Conservation (phyloP, 352 stramenopile species). For the Pythium pectinolyticum region DNA sequence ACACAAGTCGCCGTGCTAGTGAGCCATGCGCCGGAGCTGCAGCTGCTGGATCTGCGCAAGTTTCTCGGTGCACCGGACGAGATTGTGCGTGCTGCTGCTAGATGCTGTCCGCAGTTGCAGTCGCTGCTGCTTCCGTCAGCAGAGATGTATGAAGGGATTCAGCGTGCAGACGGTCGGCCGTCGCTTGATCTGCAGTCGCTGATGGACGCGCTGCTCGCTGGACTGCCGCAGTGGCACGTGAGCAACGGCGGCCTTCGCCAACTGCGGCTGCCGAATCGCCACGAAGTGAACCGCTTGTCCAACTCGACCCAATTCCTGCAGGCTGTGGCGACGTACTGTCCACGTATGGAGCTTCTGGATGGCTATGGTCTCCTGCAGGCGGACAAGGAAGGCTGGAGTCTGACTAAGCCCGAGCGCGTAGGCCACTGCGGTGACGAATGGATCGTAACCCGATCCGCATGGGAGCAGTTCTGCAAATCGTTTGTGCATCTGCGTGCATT, state of each 20-base stretch:
- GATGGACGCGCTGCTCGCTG: background rate
- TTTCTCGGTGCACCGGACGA: slow-evolving; percentile 3
- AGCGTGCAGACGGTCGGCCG: background rate
- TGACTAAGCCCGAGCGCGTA: too few relatives aligned
- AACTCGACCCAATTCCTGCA: background rate
- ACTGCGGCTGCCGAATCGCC: slow-evolving; percentile 3
- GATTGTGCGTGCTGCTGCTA: background rate
- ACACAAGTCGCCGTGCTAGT: too few relatives aligned
- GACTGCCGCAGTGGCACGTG: slow-evolving; percentile 7
- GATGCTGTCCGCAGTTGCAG: background rate
- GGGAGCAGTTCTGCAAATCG: background rate
- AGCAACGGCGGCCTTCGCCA: background rate
- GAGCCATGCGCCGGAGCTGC: background rate
- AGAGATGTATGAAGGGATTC: background rate
- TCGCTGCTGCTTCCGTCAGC: slow-evolving; percentile 6
- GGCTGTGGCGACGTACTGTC: background rate
- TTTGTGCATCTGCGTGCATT: background rate
- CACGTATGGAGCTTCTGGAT: slow-evolving; percentile 8
- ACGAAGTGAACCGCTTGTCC: background rate
- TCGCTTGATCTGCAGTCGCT: slow-evolving; percentile 6
- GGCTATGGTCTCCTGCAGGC: too few relatives aligned
- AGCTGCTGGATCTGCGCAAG: slow-evolving; percentile 13
- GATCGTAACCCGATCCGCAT: background rate
- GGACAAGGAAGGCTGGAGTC: too few relatives aligned
- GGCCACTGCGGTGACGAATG: background rate